Base-by-base conservation (phyloP, 2,329 filamentous ascomycete genomes). In the Leptographium lundbergii region DNA sequence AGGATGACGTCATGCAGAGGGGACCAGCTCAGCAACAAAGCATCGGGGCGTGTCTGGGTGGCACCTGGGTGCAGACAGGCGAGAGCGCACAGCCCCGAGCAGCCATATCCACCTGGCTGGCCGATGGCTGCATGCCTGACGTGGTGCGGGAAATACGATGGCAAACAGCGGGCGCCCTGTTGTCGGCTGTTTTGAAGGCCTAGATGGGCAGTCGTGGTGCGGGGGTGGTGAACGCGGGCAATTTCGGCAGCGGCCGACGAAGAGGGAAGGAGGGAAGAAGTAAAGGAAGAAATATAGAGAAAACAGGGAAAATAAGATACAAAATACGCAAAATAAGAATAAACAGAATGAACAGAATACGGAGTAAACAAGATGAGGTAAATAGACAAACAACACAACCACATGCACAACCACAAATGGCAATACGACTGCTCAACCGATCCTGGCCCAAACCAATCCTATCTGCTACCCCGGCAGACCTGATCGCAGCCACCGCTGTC, bases 181-280 rank as follows among this genome's bases (percentile, higher is more conserved):
- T 19, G 29, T 54, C 51, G 51, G 51, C 51, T 54, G 51, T 54
- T 54, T 51, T 50, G 27, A 22, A 22, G 19, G 24, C 29, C 11
- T 14, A 24, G 51, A 36, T 36, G 29, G 51, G 17, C 48, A 51
- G 48, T 51, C 48, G 48, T 27, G 24, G 39, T 42, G 24, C 48
- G 48, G 36, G 24, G 25, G 36, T 22, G 54, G 39, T 48, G 39
- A 55, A 32, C 7, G 22, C 17, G 22, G 54, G 54, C 54, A 56
- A 56, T 56, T 48, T 48, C 54, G 54, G 54, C 54, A 22, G 36
- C 24, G 54, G 24, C 54, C 54, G 54, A 39, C 54, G 51, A 27
- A 10, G 24, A 51, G 14, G 48, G 6, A 51, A 32, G n/a, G 17
- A 51, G 17, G 19, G 29, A 29, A 29, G 9, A 14, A 51, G 6